Conservation (phyloP, 2,329 filamentous ascomycete species). For the Fusarium algeriense region DNA sequence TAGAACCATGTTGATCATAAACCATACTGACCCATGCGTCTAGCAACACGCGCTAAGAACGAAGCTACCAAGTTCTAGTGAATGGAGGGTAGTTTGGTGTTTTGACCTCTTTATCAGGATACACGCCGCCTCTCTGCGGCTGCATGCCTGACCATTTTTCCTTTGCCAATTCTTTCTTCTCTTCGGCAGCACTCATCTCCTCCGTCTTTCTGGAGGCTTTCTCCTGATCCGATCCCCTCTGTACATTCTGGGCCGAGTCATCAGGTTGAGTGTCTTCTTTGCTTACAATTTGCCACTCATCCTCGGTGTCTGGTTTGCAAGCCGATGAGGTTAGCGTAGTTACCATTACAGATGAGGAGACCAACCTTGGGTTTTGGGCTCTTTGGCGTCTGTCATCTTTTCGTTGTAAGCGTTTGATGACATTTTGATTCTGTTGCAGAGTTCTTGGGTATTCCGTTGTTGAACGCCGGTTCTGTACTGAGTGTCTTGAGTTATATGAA, state of each 20-base stretch:
- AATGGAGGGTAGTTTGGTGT: conserved; percentile 8
- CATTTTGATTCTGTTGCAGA: neutral
- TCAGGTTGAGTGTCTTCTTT: neutral
- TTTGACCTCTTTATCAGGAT: neutral
- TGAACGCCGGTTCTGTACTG: no score
- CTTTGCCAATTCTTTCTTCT: neutral
- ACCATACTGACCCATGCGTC: no score
- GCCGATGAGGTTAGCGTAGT: neutral
- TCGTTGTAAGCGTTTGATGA: neutral
- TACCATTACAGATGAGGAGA: rapidly evolving
- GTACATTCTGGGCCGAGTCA: rapidly evolving
- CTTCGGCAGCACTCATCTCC: neutral
- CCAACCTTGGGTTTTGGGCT: neutral
- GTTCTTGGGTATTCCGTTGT: rapidly evolving
- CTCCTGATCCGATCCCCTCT: rapidly evolving
- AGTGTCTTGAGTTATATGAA: neutral
- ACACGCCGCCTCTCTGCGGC: neutral
- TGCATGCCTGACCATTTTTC: neutral
- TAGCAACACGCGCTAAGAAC: rapidly evolving
- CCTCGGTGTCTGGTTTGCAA: neutral
- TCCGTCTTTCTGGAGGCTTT: rapidly evolving
- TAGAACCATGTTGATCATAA: no score
- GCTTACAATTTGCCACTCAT: conserved; percentile 25
- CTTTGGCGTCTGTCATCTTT: neutral
- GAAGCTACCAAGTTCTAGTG: neutral